Evolutionary conservation across 2,329 filamentous ascomycete species (phyloP).

Genomic region (Ceratocystis alfenasii): DNA sequence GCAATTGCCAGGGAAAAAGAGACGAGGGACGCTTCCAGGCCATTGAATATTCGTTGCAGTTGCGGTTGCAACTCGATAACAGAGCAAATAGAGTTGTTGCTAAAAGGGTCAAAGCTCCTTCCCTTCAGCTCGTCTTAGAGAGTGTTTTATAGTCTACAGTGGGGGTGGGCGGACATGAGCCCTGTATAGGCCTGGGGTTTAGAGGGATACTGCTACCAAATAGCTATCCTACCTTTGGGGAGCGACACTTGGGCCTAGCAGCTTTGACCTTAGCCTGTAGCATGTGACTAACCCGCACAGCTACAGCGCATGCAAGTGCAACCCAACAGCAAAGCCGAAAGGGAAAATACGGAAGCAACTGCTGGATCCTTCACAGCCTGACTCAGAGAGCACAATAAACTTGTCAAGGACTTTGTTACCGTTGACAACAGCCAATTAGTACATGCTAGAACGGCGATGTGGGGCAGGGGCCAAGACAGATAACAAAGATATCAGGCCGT

Average conservation of each 20-base stretch:
- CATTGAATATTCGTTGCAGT: neutral
- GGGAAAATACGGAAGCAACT: slow-evolving; percentile 9
- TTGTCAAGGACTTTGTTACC: neutral
- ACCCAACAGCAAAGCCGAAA: neutral
- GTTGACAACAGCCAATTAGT: too few species aligned
- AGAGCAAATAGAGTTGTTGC: neutral
- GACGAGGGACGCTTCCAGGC: neutral
- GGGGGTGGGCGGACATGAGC: neutral
- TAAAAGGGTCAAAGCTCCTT: slow-evolving; percentile 1
- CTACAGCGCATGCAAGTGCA: neutral
- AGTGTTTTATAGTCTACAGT: neutral
- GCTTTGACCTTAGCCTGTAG: neutral
- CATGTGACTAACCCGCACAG: neutral
- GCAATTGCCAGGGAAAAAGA: neutral
- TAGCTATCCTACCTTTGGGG: too few species aligned
- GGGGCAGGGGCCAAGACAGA: too few species aligned
- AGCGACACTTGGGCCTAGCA: too few species aligned
- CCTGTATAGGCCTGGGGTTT: neutral
- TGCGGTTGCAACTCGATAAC: neutral
- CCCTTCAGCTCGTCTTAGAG: neutral
- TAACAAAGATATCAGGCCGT: too few species aligned
- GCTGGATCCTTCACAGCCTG: slow-evolving; percentile 6
- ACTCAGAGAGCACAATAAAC: slow-evolving; percentile 3
- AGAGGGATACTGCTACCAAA: neutral
- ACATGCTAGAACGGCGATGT: too few species aligned